Percentiles rank a stretch among this genome's conserved stretches.
These are phyloP conservation scores for Gossypium gossypioides DNA, from an alignment of 441 rosid genomes.

Conservation along the genomic window DNA sequence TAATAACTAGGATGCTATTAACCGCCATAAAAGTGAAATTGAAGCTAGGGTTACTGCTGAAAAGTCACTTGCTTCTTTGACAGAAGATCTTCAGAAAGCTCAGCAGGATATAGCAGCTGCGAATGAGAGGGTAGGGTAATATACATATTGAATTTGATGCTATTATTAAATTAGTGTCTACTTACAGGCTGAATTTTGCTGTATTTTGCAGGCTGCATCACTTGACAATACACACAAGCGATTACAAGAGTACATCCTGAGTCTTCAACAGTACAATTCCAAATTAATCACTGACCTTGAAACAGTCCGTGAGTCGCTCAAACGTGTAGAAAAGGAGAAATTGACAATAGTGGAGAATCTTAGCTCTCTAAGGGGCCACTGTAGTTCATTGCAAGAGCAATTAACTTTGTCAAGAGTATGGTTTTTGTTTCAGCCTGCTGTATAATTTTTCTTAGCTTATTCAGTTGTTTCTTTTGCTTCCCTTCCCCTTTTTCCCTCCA, in stretches of 20 bases:
- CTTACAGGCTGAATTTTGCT: slow-evolving; percentile 4
- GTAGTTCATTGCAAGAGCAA: slow-evolving; percentile 68
- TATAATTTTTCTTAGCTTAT: neutral
- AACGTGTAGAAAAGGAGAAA: slow-evolving; percentile 71
- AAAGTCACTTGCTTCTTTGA: slow-evolving; percentile 46
- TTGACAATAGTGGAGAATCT: slow-evolving; percentile 71
- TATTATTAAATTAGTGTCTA: neutral
- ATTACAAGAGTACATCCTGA: slow-evolving; percentile 71
- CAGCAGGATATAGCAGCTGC: slow-evolving; percentile 58
- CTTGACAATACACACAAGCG: slow-evolving; percentile 70
- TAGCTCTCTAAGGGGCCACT: slow-evolving; percentile 72
- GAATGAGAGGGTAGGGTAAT: slow-evolving; percentile 49
- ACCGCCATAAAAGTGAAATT: slow-evolving; percentile 46
- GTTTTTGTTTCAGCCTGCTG: slow-evolving; percentile 1
- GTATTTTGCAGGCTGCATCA: slow-evolving; percentile 42
- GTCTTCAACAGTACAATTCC: slow-evolving; percentile 68
- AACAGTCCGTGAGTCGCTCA: slow-evolving; percentile 42
- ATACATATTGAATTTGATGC: neutral
- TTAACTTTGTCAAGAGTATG: slow-evolving; percentile 56
- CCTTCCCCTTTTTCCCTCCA: neutral
- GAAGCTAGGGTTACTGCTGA: slow-evolving; percentile 59
- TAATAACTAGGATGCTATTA: slow-evolving; percentile 54
- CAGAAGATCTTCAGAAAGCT: slow-evolving; percentile 66
- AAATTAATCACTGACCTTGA: slow-evolving; percentile 63
- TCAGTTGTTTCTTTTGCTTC: neutral